Evolutionary conservation across 768 basidiomycete species (phyloP).

Genomic region (Roridomyces roridus): DNA sequence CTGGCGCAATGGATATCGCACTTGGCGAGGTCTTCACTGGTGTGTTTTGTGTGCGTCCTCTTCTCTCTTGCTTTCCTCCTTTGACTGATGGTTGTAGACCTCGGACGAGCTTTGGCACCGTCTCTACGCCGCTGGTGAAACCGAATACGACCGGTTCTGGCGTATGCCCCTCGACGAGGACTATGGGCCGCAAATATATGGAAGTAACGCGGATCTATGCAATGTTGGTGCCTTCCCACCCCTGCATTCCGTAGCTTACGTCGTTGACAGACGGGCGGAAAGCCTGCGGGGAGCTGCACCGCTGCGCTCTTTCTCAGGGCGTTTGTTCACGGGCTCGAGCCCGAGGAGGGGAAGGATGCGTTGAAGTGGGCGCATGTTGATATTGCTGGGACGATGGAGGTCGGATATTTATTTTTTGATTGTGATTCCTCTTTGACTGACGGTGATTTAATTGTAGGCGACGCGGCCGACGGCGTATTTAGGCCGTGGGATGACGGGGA

Average conservation of each 20-base stretch:
- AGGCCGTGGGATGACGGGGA: too few species aligned
- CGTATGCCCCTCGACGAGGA: slow-evolving; percentile 89
- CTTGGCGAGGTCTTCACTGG: slow-evolving; percentile 80
- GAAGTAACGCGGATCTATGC: slow-evolving; percentile 84
- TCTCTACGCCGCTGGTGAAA: slow-evolving; percentile 71
- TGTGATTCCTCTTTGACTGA: background rate
- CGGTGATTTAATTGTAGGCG: too few species aligned
- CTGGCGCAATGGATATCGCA: slow-evolving; percentile 74
- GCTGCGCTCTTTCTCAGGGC: slow-evolving; percentile 89
- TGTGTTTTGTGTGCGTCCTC: too few species aligned
- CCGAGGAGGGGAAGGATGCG: slow-evolving; percentile 58
- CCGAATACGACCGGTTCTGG: too few species aligned
- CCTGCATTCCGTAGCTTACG: too few species aligned
- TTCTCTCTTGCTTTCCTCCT: too few species aligned
- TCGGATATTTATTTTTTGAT: too few species aligned
- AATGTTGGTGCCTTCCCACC: too few species aligned
- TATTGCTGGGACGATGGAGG: slow-evolving; percentile 82
- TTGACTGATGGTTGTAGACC: slow-evolving; percentile 55
- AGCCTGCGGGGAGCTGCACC: slow-evolving; percentile 73
- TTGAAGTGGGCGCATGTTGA: slow-evolving; percentile 90
- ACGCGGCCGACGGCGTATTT: too few species aligned
- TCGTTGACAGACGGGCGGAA: slow-evolving; percentile 67
- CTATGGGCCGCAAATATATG: slow-evolving; percentile 78
- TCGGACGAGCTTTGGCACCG: slow-evolving; percentile 78
- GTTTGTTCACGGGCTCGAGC: slow-evolving; percentile 78